phyloP scores from a whole-genome alignment of 768 basidiomycete genomes.

The Collybia sordida region DNA sequence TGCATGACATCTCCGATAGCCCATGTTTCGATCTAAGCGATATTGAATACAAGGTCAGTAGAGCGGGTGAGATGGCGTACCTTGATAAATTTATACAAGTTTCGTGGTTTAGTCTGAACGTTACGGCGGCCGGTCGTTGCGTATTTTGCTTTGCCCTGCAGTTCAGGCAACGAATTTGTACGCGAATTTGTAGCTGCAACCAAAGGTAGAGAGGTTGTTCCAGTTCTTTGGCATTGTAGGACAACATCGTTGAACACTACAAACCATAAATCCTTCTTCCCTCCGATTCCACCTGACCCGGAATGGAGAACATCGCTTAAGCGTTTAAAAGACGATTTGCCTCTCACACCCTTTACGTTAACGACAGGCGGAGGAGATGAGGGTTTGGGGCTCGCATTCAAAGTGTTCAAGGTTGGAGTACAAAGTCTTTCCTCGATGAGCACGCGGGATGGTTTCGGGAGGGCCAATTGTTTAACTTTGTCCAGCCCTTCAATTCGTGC shows the following conservation, averaged over 20 bases:
- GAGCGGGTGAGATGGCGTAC: slow-evolving; percentile 34
- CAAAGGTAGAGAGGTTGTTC: slow-evolving; percentile 82
- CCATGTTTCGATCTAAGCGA: slow-evolving; percentile 79
- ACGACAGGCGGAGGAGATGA: slow-evolving; percentile 40
- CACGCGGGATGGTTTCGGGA: slow-evolving; percentile 86
- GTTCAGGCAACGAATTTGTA: slow-evolving; percentile 78
- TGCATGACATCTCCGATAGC: slow-evolving; percentile 75
- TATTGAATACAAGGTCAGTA: slow-evolving; percentile 1
- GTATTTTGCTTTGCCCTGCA: slow-evolving; percentile 82
- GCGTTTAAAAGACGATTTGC: slow-evolving; percentile 86
- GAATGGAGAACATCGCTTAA: slow-evolving; percentile 84
- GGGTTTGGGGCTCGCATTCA: slow-evolving; percentile 31
- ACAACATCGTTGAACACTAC: slow-evolving; percentile 97
- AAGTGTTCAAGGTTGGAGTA: slow-evolving; percentile 24
- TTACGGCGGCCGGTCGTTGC: slow-evolving; percentile 77
- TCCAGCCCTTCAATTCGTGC: slow-evolving; percentile 96
- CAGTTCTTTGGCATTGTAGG: slow-evolving; percentile 86
- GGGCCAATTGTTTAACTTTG: slow-evolving; percentile 87
- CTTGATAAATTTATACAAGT: slow-evolving; percentile 93
- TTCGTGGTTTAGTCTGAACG: slow-evolving; percentile 79
- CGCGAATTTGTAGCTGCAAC: slow-evolving; percentile 66
- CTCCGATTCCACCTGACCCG: slow-evolving; percentile 46
- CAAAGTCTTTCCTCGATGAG: slow-evolving; percentile 80
- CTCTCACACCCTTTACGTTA: slow-evolving; percentile 63
- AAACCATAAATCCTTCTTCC: slow-evolving; percentile 91